phyloP scores from a whole-genome alignment of 257 asterid species.

The Penstemon davidsonii region DNA sequence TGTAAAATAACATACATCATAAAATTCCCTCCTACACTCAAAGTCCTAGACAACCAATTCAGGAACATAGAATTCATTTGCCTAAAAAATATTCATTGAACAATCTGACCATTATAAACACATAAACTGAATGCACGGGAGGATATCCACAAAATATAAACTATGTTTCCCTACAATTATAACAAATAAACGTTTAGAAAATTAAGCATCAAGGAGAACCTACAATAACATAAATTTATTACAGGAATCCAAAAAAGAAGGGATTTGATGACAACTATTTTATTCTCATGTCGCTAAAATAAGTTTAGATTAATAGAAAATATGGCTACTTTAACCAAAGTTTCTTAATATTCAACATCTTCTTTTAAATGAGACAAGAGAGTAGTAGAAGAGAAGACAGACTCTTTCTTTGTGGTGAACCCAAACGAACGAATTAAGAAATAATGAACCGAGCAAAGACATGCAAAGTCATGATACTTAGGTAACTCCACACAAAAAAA shows the following conservation, averaged over 20 bases:
- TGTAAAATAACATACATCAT: neutral
- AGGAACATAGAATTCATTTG: neutral
- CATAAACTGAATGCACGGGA: neutral
- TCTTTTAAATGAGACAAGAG: conserved; percentile 20
- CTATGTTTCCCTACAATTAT: conserved; percentile 1
- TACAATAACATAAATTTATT: conserved; percentile 21
- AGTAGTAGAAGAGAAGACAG: neutral
- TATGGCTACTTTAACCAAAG: neutral
- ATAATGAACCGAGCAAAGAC: conserved; percentile 24
- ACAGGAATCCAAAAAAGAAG: conserved; percentile 14
- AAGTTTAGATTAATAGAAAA: neutral
- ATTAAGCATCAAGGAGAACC: conserved; percentile 8
- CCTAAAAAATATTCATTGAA: no score
- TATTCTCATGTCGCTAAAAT: conserved; percentile 4
- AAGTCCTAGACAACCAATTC: conserved; percentile 20
- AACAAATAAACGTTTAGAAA: conserved; percentile 2
- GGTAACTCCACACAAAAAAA: conserved; percentile 11
- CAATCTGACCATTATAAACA: neutral
- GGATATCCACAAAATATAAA: conserved; percentile 11
- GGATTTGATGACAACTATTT: neutral
- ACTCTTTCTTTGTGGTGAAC: conserved; percentile 14
- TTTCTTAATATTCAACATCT: conserved; percentile 7
- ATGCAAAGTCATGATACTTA: conserved; percentile 9
- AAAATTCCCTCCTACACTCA: conserved; percentile 1
- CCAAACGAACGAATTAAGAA: conserved; percentile 20